Evolutionary conservation across 192 early-diverging fungal genomes (phyloP), one percentile per base, ranked within the genome.

Genomic region (Haplosporangium gracile): DNA sequence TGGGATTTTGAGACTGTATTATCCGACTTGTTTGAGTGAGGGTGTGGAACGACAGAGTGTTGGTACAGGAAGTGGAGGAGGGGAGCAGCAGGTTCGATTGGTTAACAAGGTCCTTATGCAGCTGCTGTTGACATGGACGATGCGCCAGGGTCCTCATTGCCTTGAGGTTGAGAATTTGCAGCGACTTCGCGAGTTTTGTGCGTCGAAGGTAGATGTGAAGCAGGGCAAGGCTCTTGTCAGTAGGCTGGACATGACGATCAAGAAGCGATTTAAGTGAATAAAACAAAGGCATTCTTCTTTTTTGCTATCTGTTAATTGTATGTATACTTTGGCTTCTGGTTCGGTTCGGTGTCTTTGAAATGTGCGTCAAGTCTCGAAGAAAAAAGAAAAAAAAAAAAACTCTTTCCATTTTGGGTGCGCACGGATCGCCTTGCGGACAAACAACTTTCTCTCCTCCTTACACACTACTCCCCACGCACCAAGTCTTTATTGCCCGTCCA

Each of bases 191-290:
- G 39, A 76, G 55, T 85, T 85, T 72, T 85, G 83, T 74, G 75
- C 57, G 8, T 55, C 45, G 11, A 78, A 43, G n/a, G 11, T 85
- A 53, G 83, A 85, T 29, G 38, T 39, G 10, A 79, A 76, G 39
- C 55, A 40, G 32, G 69, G 38, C 29, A 85, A 80, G 65, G 78
- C 74, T 7, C 70, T 85, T n/a, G 83, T 85, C 18, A 38, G 60
- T 10, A 85, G 80, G 51, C 39, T 85, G 75, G 83, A 85, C 26
- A 72, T 47, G 69, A 18, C 76, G 32, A 77, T 85, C 57, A 85
- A 85, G 70, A 80, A 68, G 70, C 72, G 69, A 40, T 70, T 7
- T 4, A 38, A 20, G 24, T 70, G 38, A 70, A 74, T 24, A 38
- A 55, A 55, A 60, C 11, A 32, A 65, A 65, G 18, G 18, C 7